Base-by-base conservation (phyloP, 2,329 filamentous ascomycete genomes). In the Penicillium digitatum region DNA sequence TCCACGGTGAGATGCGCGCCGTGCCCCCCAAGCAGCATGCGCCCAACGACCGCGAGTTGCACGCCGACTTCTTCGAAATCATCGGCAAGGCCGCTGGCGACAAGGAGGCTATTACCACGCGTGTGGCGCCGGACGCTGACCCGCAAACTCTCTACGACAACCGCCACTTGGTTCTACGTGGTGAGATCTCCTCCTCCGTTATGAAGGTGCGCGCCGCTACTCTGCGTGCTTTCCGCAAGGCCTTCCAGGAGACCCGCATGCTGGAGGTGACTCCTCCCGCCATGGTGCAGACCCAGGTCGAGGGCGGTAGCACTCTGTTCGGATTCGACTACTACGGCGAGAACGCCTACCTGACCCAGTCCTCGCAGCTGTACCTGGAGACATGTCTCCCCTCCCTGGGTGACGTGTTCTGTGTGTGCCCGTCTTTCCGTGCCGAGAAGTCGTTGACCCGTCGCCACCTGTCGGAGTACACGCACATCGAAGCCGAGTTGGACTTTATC, bases 401-500 rank as follows among this genome's bases (percentile, higher is more conserved):
- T 65, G 90, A 96, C 72, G 91, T 96, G 50, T 99, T 95, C 82
- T 97, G 93, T 72, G 93, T 99, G 68, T 92, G 96, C 76, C 96
- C 96, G 75, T 97, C 93, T 2, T 99, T 99, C 87, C 92, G 94
- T 59, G 94, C 94, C 14, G 94, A 99, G 77, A 96, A 96, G 78
- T 93, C 88, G 7, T 81, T 97, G 55, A 99, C 94, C 47, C 88
- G 94, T 59, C 89, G 94, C 69, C 94, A 99, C 73, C 78, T 99
- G 67, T 89, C 90, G 45, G 94, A 99, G 77, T 99, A 96, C 79
- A 95, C 92, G 1, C 94, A 99, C 78, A 84, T 99, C 64, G 94
- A 99, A 78, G 93, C 87, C 56, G 94, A 99, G 75, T 82, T 99
- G 57, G 94, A 97, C 79, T 97, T 94, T 72, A 95, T 99, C 78